These are phyloP conservation scores for Raddia distichophylla DNA, from an alignment of 176 grass and related monocot genomes.

Conservation along the genomic window DNA sequence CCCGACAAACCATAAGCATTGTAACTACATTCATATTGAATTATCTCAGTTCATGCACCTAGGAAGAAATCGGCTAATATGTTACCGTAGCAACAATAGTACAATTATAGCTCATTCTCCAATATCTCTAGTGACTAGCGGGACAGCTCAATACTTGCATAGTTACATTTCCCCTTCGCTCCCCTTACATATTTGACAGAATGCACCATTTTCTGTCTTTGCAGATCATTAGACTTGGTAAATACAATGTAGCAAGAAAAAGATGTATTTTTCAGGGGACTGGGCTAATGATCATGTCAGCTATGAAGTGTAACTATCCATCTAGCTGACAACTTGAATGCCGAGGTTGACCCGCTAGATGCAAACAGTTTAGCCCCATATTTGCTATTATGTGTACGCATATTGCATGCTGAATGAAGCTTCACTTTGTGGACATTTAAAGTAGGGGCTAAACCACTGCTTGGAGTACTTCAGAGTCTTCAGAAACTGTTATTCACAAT, in stretches of 20 bases:
- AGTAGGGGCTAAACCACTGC: not conserved
- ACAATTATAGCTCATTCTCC: not conserved
- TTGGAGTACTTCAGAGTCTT: not conserved
- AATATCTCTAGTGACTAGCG: not conserved
- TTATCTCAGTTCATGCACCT: not conserved
- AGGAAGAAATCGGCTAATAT: not conserved
- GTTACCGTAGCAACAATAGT: not conserved
- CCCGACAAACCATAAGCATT: not conserved
- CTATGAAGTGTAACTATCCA: too few species aligned
- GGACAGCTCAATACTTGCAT: not conserved
- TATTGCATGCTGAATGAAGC: not conserved
- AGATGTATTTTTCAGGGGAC: too few species aligned
- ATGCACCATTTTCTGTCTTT: not conserved
- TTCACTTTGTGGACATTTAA: not conserved
- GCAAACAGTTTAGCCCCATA: not conserved
- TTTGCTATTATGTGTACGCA: not conserved
- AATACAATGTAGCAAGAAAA: not conserved
- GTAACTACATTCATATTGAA: not conserved
- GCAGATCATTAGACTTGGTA: not conserved
- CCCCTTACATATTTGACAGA: not conserved
- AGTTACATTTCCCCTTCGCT: not conserved
- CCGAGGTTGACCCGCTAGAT: not conserved
- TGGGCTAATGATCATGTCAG: too few species aligned
- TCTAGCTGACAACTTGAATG: too few species aligned
- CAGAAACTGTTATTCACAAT: slow-evolving; percentile 6